A percentile compares a stretch with the other conserved stretches of the same genome.
phyloP scores from a whole-genome alignment of 2,329 filamentous ascomycete species.

The Nothopassalora personata region DNA sequence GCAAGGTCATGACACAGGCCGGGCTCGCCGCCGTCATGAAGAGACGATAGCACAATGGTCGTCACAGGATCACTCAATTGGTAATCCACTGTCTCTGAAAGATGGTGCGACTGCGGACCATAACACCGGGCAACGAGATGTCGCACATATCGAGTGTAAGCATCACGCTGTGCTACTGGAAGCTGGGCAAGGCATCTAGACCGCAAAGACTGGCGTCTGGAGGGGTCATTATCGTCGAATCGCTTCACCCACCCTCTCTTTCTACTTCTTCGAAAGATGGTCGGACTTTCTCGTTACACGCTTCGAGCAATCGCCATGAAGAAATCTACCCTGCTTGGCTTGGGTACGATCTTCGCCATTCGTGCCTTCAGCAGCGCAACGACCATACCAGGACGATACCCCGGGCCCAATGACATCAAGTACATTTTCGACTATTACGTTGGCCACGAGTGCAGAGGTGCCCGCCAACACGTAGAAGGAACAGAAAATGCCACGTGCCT shows the following conservation, averaged over 20 bases:
- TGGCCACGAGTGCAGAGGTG: neutral
- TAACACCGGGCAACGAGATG: neutral
- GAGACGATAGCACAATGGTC: neutral
- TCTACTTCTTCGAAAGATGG: too few relatives aligned
- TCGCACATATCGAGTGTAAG: neutral
- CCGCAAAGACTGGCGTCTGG: neutral
- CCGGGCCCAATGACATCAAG: neutral
- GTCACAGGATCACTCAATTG: neutral
- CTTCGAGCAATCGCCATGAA: neutral
- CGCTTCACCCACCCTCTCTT: neutral
- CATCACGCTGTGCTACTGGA: neutral
- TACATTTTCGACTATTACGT: neutral
- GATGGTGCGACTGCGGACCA: neutral
- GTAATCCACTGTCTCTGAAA: neutral
- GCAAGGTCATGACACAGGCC: too few relatives aligned
- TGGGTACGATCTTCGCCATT: neutral
- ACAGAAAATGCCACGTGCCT: neutral
- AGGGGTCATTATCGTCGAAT: neutral
- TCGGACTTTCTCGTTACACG: neutral
- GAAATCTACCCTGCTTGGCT: neutral
- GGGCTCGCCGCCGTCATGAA: neutral
- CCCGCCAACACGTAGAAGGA: neutral
- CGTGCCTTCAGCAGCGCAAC: neutral
- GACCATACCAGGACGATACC: neutral
- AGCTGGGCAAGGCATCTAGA: neutral